Percentiles rank a stretch among this genome's conserved stretches.
Conservation (phyloP, 805 yeast genomes). For the Spathaspora gorwiae region DNA sequence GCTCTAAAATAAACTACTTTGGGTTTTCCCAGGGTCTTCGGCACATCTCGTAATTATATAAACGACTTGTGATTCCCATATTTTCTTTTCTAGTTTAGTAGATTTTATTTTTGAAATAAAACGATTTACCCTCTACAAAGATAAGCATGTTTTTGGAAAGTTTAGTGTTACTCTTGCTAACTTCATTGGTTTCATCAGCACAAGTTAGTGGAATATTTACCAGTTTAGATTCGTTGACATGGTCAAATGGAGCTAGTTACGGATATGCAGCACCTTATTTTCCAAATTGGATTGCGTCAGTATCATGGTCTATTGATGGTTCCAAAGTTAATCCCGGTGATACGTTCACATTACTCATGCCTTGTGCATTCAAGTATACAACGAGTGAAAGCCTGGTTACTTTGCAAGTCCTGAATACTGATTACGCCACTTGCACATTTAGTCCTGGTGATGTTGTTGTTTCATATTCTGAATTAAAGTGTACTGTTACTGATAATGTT, state of each 20-base stretch:
- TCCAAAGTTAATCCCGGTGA: conserved; percentile 17
- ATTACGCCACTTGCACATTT: conserved; percentile 20
- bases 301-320: conserved; percentile 18
- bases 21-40: no score
- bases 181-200: not conserved
- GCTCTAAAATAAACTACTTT: no score
- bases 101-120: no score
- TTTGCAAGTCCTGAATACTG: conserved; percentile 9
- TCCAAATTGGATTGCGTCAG: conserved; percentile 14
- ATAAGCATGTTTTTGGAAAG: not conserved
- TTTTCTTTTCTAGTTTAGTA: no score
- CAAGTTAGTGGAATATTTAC: conserved; percentile 6
- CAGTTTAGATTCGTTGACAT: conserved; percentile 2
- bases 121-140: no score
- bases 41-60: no score
- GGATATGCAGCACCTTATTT: not conserved
- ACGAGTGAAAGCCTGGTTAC: conserved; percentile 8
- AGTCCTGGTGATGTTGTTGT: conserved; percentile 13
- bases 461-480: conserved; percentile 13
- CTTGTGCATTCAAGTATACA: conserved; percentile 22
- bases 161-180: not conserved
- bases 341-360: conserved; percentile 21
- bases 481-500: conserved; percentile 13
- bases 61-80: no score
- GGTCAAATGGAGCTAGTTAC: conserved; percentile 1